phyloP scores from a whole-genome alignment of 805 yeast species.

The Sungouiozyma ichnusensis region DNA sequence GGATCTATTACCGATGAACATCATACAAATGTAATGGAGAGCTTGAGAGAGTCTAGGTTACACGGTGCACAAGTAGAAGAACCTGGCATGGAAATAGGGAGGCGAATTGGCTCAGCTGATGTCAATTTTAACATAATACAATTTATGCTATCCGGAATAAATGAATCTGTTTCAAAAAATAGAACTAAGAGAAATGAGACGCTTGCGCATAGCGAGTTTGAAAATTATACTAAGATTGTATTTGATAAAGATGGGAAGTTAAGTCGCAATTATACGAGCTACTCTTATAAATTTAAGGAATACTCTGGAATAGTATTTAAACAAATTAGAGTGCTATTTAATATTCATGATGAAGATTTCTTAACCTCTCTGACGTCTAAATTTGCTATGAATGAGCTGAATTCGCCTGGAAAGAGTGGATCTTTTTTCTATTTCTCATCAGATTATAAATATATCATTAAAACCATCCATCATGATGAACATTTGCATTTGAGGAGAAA shows the following conservation, averaged over 20 bases:
- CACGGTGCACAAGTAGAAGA: constrained; percentile 1
- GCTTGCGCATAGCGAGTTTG: constrained; percentile 30
- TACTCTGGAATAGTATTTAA: constrained; percentile 93
- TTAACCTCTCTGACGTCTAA: constrained; percentile 85
- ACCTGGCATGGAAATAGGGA: constrained; percentile 37
- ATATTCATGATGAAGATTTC: constrained; percentile 91
- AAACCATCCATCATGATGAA: constrained; percentile 89
- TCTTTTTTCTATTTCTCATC: constrained; percentile 91
- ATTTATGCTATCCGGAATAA: constrained; percentile 91
- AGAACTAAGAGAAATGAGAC: constrained; percentile 39
- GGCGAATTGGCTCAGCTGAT: constrained; percentile 82
- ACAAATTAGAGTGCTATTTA: constrained; percentile 66
- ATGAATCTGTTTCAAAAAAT: constrained; percentile 80
- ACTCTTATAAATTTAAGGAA: constrained; percentile 93
- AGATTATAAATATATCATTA: constrained; percentile 87
- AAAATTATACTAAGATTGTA: constrained; percentile 62
- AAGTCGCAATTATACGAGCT: constrained; percentile 45
- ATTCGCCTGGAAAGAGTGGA: constrained; percentile 95
- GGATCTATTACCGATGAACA: background rate
- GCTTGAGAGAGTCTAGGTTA: background rate
- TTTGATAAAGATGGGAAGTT: constrained; percentile 80
- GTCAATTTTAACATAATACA: constrained; percentile 87
- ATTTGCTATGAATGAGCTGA: constrained; percentile 80
- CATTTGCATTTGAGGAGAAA: constrained; percentile 71
- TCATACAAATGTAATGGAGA: background rate